phyloP scores from a whole-genome alignment of 306 rosid genomes.

The Pueraria montana region DNA sequence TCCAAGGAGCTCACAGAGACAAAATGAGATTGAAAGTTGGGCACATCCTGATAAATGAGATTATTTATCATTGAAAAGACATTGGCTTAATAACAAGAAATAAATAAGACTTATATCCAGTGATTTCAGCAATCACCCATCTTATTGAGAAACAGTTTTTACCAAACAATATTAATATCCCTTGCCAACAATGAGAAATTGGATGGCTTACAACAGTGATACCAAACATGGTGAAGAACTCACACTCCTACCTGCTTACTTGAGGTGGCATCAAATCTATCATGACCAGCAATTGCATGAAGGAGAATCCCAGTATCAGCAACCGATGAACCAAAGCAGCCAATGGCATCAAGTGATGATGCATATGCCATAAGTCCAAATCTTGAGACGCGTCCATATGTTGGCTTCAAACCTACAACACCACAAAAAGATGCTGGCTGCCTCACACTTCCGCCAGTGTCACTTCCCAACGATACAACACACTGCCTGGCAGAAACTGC shows the following conservation, averaged over 20 bases:
- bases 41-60: conserved; percentile 73
- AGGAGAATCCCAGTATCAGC: conserved; percentile 95
- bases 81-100: conserved; percentile 30
- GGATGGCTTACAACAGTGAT: conserved; percentile 21
- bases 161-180: conserved; percentile 6
- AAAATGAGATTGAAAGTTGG: conserved; percentile 68
- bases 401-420: conserved; percentile 97
- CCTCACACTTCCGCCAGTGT: conserved; percentile 99
- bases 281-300: conserved; percentile 88
- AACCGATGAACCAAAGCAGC: conserved; percentile 93
- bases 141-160: conserved; percentile 15
- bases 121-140: conserved; percentile 8
- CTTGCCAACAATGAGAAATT: conserved; percentile 16
- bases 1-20: conserved; percentile 58
- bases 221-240: conserved; percentile 27
- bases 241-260: conserved; percentile 78
- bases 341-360: conserved; percentile 96
- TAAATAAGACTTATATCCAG: conserved; percentile 5
- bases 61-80: conserved; percentile 33
- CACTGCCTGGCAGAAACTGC: conserved; percentile 99
- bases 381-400: conserved; percentile 95
- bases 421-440: conserved; percentile 99
- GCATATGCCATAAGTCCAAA: conserved; percentile 98
- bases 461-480: conserved; percentile 93
- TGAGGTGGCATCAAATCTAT: conserved; percentile 90